Percentiles rank a stretch among this genome's conserved stretches.
These are phyloP conservation scores for Periconia sp. DNA, from an alignment of 2,329 filamentous ascomycete species.

Conservation along the genomic window DNA sequence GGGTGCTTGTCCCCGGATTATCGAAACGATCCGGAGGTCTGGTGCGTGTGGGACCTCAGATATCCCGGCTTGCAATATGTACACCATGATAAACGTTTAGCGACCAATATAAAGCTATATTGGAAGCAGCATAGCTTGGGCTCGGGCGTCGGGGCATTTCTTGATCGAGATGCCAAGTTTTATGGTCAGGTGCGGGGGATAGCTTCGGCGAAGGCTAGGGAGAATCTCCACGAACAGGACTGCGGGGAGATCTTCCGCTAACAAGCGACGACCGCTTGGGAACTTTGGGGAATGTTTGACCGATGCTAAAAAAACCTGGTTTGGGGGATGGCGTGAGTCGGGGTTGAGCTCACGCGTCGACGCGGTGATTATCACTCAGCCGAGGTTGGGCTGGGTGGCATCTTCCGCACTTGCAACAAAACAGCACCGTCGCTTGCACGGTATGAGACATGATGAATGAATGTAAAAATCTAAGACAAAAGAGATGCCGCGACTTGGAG, in stretches of 20 bases:
- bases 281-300: no score
- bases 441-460: no score
- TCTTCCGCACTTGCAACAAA: no score
- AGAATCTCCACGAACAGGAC: slow-evolving; percentile 21
- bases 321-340: neutral
- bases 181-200: slow-evolving; percentile 26
- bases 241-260: slow-evolving; percentile 3
- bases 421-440: no score
- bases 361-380: no score
- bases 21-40: no score
- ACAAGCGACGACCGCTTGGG: no score
- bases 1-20: slow-evolving; percentile 1
- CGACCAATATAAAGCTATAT: slow-evolving; percentile 17
- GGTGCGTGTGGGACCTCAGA: slow-evolving; percentile 6
- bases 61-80: slow-evolving; percentile 31
- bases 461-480: no score
- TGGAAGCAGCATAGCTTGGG: slow-evolving; percentile 14
- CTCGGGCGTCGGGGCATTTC: slow-evolving; percentile 35
- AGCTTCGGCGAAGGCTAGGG: slow-evolving; percentile 11
- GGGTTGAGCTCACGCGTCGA: no score
- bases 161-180: slow-evolving; percentile 18
- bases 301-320: slow-evolving; percentile 1
- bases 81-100: slow-evolving; percentile 13
- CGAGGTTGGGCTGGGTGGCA: no score
- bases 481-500: no score